Evolutionary conservation across 495 filamentous ascomycete genomes (phyloP).

Genomic region (Pyronema domesticum): DNA sequence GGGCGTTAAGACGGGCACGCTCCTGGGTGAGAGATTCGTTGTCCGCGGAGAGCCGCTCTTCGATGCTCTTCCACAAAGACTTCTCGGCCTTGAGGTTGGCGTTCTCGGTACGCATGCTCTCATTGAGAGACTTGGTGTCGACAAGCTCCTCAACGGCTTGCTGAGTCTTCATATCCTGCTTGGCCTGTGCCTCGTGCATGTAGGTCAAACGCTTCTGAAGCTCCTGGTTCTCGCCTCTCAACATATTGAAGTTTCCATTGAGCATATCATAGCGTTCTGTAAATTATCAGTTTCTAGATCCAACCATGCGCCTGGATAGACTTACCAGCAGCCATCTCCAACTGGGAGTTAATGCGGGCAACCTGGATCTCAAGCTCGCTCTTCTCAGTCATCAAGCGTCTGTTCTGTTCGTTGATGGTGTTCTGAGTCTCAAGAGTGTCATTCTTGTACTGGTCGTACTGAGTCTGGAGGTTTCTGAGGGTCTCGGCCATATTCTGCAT

Average conservation of each 20-base stretch:
- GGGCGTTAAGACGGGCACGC: slow-evolving; percentile 54
- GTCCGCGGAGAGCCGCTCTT: slow-evolving; percentile 69
- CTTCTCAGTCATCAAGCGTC: slow-evolving; percentile 65
- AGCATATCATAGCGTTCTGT: slow-evolving; percentile 70
- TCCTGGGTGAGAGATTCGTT: slow-evolving; percentile 73
- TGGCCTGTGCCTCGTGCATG: slow-evolving; percentile 63
- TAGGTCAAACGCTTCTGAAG: slow-evolving; percentile 60
- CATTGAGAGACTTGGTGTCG: slow-evolving; percentile 59
- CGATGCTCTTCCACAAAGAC: slow-evolving; percentile 75
- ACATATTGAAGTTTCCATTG: slow-evolving; percentile 66
- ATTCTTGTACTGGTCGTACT: slow-evolving; percentile 77
- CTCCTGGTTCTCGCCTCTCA: slow-evolving; percentile 68
- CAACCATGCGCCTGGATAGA: background rate
- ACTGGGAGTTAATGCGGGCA: slow-evolving; percentile 56
- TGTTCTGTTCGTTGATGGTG: slow-evolving; percentile 68
- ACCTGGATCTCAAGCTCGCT: slow-evolving; percentile 62
- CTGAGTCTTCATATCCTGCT: slow-evolving; percentile 75
- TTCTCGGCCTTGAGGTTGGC: slow-evolving; percentile 89
- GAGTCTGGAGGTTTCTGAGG: slow-evolving; percentile 66
- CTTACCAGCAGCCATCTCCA: slow-evolving; percentile 45
- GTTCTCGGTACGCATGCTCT: slow-evolving; percentile 77
- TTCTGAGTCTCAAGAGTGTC: slow-evolving; percentile 64
- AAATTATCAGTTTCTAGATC: background rate
- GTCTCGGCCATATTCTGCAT: slow-evolving; percentile 30
- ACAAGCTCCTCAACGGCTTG: slow-evolving; percentile 86